These are phyloP conservation scores for Geranium rotundifolium DNA, from an alignment of 345 rosid species.

Conservation along the genomic window DNA sequence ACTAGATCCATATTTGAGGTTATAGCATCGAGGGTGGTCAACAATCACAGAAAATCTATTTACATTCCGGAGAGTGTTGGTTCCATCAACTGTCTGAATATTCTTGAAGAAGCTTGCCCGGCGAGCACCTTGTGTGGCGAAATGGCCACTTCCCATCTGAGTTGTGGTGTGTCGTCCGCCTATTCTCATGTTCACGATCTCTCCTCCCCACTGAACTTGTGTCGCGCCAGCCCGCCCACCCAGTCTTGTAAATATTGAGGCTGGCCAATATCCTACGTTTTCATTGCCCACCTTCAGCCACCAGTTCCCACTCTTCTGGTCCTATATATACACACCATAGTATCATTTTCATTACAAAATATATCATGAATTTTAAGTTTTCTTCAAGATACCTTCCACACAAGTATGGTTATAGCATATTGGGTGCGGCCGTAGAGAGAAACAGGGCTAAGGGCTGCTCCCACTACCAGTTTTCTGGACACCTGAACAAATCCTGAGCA, in stretches of 20 bases:
- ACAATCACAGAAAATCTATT: not conserved
- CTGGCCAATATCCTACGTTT: constrained; percentile 11
- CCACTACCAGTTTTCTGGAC: not conserved
- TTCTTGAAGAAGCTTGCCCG: too few relatives aligned
- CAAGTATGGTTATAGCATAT: not conserved
- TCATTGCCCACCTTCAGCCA: not conserved
- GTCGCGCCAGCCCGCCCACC: not conserved
- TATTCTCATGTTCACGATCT: not conserved
- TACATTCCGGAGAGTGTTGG: not conserved
- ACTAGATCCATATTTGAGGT: not conserved
- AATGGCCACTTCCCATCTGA: constrained; percentile 16
- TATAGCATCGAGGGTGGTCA: not conserved
- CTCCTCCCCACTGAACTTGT: constrained; percentile 1
- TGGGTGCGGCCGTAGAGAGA: not conserved
- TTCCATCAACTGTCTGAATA: not conserved
- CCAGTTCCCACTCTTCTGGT: constrained; percentile 5
- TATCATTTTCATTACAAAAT: not conserved
- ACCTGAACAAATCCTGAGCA: constrained; percentile 14
- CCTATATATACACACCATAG: constrained; percentile 2
- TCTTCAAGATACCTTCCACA: not conserved
- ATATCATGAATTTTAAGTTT: not conserved
- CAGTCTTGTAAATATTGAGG: not conserved
- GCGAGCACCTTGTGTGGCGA: not conserved
- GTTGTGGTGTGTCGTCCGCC: constrained; percentile 6
- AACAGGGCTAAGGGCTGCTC: not conserved